Evolutionary conservation across 2,329 filamentous ascomycete genomes (phyloP).

Genomic region (Botrytis galanthina): DNA sequence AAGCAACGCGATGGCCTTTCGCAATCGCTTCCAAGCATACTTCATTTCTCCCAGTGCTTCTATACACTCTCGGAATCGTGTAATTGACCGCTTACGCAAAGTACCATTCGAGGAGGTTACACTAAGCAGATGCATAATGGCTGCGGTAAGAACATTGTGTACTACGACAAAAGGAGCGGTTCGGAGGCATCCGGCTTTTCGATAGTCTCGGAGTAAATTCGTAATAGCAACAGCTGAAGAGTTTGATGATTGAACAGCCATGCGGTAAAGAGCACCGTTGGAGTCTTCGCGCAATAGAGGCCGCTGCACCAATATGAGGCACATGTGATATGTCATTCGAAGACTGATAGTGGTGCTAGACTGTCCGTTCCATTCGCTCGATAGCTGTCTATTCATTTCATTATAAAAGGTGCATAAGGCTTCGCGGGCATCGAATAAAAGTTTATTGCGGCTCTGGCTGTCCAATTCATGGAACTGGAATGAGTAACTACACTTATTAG

Average conservation of each 20-base stretch:
- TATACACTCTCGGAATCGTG: conserved; percentile 1
- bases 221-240: not conserved
- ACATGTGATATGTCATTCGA: conserved; percentile 6
- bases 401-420: not conserved
- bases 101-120: not conserved
- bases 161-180: not conserved
- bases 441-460: not conserved
- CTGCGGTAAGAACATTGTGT: conserved; percentile 2
- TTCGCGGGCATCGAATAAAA: conserved; percentile 3
- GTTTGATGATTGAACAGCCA: conserved; percentile 1
- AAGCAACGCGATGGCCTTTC: not conserved
- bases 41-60: not conserved
- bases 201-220: not conserved
- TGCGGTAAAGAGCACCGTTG: not conserved
- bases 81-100: not conserved
- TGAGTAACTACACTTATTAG: not conserved
- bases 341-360: not conserved
- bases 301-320: not conserved
- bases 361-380: not conserved
- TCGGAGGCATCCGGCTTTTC: not conserved
- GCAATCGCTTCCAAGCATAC: conserved; percentile 1
- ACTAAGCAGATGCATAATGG: conserved; percentile 6
- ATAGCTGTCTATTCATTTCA: not conserved
- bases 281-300: not conserved
- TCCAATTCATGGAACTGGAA: not conserved